Evolutionary conservation across 1,284 basidiomycete genomes (phyloP), one percentile per base, ranked within the genome.

Genomic region (Boletellus deceptivus): DNA sequence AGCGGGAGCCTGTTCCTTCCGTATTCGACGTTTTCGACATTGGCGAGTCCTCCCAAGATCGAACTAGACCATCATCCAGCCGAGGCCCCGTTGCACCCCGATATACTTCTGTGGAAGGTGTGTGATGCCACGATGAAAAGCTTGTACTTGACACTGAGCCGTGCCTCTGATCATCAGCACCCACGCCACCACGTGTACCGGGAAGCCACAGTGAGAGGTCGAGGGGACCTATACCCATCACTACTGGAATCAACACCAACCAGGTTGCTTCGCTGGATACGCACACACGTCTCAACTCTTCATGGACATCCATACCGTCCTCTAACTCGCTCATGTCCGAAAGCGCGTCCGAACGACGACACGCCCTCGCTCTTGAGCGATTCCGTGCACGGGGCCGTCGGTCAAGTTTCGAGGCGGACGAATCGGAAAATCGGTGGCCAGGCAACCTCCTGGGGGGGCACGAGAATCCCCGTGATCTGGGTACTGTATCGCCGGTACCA

Each of bases 301-400:
- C 61, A 18, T 63, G 65, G 61, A 31, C 66, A 13, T 69, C 68
- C 27, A 55, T 65, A 37, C 55, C 68, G 20, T 58, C 70, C 8
- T 72, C 72, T 13, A 76, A 72, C 42, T 76, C 75, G 4, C 67
- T 76, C 46, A 70, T 76, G 39, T 67, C 72, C 7, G 74, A 75
- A 52, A 76, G 68, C 52, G 71, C 74, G 1, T 67, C 70, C 8
- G 75, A 76, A 49, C 60, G 69, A 43, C 64, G 72, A 27, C 66
- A 69, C 9, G 59, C 63, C 7, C 56, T 54, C 13, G 71, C 70
- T 22, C 58, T 67, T 9, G 63, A 68, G n/a, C 70, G 65, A 0
- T 59, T 69, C 43, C 62, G 56, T 18, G 47, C 59, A 13, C 57
- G 53, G 1, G 24, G 46, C 9, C 52, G 51, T 29, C 60, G 50